Conservation (phyloP, 768 basidiomycete species). For the Gelatoporia subvermispora region DNA sequence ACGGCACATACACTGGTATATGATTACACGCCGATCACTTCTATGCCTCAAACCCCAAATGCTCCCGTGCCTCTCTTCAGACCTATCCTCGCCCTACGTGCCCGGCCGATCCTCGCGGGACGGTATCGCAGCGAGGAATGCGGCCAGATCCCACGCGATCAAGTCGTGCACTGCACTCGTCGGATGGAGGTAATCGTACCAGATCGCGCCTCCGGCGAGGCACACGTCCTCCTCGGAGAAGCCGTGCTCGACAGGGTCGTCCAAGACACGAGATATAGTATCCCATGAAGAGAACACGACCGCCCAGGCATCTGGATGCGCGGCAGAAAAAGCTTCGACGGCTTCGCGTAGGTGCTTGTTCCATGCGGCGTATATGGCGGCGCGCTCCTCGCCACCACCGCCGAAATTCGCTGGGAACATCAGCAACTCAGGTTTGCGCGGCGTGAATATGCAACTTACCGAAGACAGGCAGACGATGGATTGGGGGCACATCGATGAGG, state of each 20-base stretch:
- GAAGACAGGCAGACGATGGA: conserved; percentile 42
- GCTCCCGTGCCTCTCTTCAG: too few species aligned
- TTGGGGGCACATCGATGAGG: background rate
- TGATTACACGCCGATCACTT: too few species aligned
- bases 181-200: conserved; percentile 50
- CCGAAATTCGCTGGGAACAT: background rate
- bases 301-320: conserved; percentile 40
- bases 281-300: conserved; percentile 45
- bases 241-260: conserved; percentile 36
- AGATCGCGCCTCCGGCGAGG: conserved; percentile 35
- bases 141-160: conserved; percentile 36
- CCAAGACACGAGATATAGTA: conserved; percentile 41
- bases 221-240: conserved; percentile 28
- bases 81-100: too few species aligned
- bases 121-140: conserved; percentile 20
- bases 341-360: conserved; percentile 34
- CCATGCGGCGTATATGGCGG: conserved; percentile 30
- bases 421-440: conserved; percentile 26
- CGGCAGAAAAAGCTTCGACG: conserved; percentile 30
- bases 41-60: too few species aligned
- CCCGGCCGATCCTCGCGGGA: too few species aligned
- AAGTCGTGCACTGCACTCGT: conserved; percentile 43
- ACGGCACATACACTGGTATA: too few species aligned
- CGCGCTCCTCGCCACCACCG: background rate
- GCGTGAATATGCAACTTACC: conserved; percentile 50